Conservation (phyloP, 2,329 filamentous ascomycete species). For the Ilyonectria mors-panacis region DNA sequence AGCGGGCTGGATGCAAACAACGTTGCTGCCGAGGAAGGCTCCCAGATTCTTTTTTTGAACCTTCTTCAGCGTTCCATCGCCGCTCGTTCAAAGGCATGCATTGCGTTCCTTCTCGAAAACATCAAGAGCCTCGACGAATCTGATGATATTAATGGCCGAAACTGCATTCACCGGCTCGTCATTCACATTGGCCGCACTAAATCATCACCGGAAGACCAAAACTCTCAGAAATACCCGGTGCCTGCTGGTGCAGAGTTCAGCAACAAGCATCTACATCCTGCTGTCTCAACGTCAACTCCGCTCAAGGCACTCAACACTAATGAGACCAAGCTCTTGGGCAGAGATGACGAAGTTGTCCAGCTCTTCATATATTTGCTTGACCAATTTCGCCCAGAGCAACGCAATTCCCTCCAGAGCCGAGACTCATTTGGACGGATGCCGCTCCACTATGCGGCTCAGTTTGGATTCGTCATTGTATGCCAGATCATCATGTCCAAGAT, state of each 20-base stretch:
- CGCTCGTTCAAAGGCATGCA: slow-evolving; percentile 76
- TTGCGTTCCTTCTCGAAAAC: slow-evolving; percentile 78
- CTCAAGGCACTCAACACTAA: slow-evolving; percentile 75
- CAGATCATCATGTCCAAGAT: slow-evolving; percentile 89
- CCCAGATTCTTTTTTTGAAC: slow-evolving; percentile 82
- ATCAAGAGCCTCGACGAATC: slow-evolving; percentile 84
- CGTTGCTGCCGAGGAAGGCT: slow-evolving; percentile 54
- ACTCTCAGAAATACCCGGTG: slow-evolving; percentile 66
- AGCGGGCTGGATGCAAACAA: slow-evolving; percentile 72
- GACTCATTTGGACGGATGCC: slow-evolving; percentile 89
- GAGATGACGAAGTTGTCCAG: slow-evolving; percentile 83
- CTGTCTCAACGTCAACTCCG: slow-evolving; percentile 75
- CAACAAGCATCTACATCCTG: slow-evolving; percentile 84
- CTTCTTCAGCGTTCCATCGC: slow-evolving; percentile 84
- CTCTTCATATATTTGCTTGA: slow-evolving; percentile 77
- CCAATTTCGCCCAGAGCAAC: slow-evolving; percentile 77
- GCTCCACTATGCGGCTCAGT: slow-evolving; percentile 94
- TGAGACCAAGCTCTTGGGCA: slow-evolving; percentile 75
- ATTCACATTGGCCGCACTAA: slow-evolving; percentile 91
- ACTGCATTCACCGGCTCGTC: slow-evolving; percentile 92
- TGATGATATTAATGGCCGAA: slow-evolving; percentile 94
- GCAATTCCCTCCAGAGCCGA: slow-evolving; percentile 74
- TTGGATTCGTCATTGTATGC: slow-evolving; percentile 93
- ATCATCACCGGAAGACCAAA: slow-evolving; percentile 62
- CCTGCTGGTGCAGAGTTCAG: slow-evolving; percentile 69